These are phyloP conservation scores for Starmera caribaea DNA, from an alignment of 805 yeast species.

Conservation along the genomic window DNA sequence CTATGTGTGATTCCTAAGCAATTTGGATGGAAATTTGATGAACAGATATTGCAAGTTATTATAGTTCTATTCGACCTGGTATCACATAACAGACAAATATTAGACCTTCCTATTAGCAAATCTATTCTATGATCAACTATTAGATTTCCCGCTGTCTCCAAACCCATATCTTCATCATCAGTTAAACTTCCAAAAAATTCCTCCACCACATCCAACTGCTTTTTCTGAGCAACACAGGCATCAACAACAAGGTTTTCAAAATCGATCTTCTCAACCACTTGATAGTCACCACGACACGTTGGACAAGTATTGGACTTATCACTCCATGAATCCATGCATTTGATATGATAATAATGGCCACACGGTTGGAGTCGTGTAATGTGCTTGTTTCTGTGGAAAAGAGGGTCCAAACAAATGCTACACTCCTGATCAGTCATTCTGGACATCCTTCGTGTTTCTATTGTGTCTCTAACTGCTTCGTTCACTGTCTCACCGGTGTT, in stretches of 20 bases:
- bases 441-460: slow-evolving; percentile 4
- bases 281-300: slow-evolving; percentile 42
- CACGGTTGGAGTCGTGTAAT: slow-evolving; percentile 30
- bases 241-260: slow-evolving; percentile 7
- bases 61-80: slow-evolving; percentile 7
- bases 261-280: slow-evolving; percentile 25
- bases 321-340: slow-evolving; percentile 51
- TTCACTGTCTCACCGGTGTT: neutral
- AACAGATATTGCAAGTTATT: slow-evolving; percentile 23
- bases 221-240: slow-evolving; percentile 6
- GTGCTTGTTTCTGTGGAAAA: slow-evolving; percentile 12
- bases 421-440: slow-evolving; percentile 24
- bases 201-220: slow-evolving; percentile 3
- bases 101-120: slow-evolving; percentile 13
- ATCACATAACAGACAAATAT: slow-evolving; percentile 16
- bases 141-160: slow-evolving; percentile 4
- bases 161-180: slow-evolving; percentile 2
- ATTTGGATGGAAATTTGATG: slow-evolving; percentile 28
- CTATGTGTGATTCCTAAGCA: slow-evolving; percentile 27
- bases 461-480: neutral
- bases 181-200: slow-evolving; percentile 10
- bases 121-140: slow-evolving; percentile 9
- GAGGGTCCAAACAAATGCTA: slow-evolving; percentile 46
- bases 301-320: slow-evolving; percentile 51
- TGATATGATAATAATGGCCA: slow-evolving; percentile 44